Evolutionary conservation across 345 rosid genomes (phyloP).

Genomic region (Populus pruinosa): DNA sequence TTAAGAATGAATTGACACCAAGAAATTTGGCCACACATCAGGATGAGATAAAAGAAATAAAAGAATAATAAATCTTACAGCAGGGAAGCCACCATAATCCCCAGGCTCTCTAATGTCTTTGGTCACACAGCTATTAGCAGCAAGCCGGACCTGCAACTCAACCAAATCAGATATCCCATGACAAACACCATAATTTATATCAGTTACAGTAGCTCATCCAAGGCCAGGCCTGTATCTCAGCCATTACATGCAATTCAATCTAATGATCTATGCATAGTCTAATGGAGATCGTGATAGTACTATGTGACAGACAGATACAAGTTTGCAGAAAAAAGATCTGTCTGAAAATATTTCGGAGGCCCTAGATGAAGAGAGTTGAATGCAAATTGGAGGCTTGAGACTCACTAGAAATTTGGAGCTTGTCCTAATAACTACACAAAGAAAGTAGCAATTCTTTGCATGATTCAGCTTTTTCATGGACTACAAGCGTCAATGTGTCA

Average conservation of each 20-base stretch:
- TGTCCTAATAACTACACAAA: too few species aligned
- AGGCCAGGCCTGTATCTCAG: background rate
- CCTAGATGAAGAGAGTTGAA: too few species aligned
- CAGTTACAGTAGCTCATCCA: background rate
- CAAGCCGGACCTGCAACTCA: slow-evolving; percentile 59
- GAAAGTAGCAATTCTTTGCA: too few species aligned
- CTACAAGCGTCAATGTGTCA: background rate
- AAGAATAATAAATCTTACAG: slow-evolving; percentile 41
- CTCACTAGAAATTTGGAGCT: too few species aligned
- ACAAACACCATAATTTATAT: background rate
- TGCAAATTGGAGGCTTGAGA: too few species aligned
- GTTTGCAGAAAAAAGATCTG: too few species aligned
- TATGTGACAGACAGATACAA: too few species aligned
- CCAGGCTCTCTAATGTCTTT: slow-evolving; percentile 76
- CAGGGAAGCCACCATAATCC: slow-evolving; percentile 88
- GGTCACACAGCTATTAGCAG: slow-evolving; percentile 71
- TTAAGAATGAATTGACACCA: slow-evolving; percentile 1
- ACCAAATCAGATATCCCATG: background rate
- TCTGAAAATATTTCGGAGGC: too few species aligned
- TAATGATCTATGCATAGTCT: too few species aligned
- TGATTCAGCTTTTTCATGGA: too few species aligned
- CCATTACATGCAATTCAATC: background rate
- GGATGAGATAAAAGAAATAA: background rate
- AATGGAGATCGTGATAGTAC: too few species aligned
- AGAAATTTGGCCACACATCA: background rate